These are phyloP conservation scores for Citropsis articulata DNA, from an alignment of 345 rosid species.

Conservation along the genomic window DNA sequence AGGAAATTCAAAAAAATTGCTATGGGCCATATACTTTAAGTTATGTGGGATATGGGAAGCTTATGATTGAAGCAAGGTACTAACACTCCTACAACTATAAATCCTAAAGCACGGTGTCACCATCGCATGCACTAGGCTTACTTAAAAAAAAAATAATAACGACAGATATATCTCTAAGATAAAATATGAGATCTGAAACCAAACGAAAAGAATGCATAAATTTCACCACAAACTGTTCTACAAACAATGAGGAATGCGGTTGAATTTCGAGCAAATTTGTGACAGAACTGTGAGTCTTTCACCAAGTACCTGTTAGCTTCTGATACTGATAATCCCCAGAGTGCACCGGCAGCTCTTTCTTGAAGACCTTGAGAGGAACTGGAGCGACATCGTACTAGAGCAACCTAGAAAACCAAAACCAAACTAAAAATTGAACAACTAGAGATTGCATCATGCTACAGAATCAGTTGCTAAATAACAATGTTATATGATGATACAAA, in stretches of 20 bases:
- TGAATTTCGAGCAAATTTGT: background rate
- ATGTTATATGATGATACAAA: background rate
- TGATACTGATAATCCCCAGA: conserved; percentile 42
- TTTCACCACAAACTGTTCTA: background rate
- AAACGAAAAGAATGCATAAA: background rate
- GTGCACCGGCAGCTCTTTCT: conserved; percentile 43
- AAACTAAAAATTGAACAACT: background rate
- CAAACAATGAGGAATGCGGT: background rate
- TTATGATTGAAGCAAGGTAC: background rate
- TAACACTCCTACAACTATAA: background rate
- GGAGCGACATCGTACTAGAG: conserved; percentile 37
- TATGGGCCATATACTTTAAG: background rate
- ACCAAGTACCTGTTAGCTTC: conserved; percentile 22
- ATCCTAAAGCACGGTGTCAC: background rate
- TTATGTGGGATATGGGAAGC: background rate
- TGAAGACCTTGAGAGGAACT: conserved; percentile 35
- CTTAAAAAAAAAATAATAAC: background rate
- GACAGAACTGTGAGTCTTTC: background rate
- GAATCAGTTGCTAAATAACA: background rate
- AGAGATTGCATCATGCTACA: background rate
- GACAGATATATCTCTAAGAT: background rate
- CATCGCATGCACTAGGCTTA: background rate
- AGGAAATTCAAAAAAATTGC: background rate
- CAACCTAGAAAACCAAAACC: conserved; percentile 22
- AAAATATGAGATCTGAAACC: background rate